Base-by-base conservation (phyloP, 352 stramenopile genomes). In the Blastocystis sp. region DNA sequence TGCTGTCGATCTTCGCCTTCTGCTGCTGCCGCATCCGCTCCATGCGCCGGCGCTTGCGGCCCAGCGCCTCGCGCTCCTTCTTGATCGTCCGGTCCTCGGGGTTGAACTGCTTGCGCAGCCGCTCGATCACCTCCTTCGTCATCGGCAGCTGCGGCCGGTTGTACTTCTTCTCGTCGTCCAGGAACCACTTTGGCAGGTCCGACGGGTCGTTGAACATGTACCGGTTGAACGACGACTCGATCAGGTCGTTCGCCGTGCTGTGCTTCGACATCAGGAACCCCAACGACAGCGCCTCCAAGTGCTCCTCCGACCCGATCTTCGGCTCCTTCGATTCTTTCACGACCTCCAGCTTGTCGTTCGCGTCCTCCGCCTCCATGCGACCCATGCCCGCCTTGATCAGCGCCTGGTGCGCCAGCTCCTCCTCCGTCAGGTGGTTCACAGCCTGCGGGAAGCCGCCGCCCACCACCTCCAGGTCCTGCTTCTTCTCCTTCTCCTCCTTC, bases 151-250 rank as follows among this genome's bases (percentile, higher is more conserved):
- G 96, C 11, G 97, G 97, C 42, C 96, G 93, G 90, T 99, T 98
- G 91, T 99, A 95, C 87, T 95, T 95, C 90, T 95, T 92, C 87
- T 98, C 95, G 70, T 98, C 95, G 68, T 97, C 95, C 3, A 95
- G 89, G 90, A 99, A 99, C 97, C 97, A 99, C 80, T 98, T 94
- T 0, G 97, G 97, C 4, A 99, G 87, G 1, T 21, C 76, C 9
- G 92, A 68, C 0, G 95, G 93, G 91, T 99, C 97, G 90, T 99
- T 99, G 95, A 97, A 99, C 3, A 96, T 94, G 90, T 97, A 99
- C 0, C 97, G 95, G 91, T 99, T 99, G 94, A 99, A 99, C 40
- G 94, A 98, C 1, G 96, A 94, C 90, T 99, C 97, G 3, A 99
- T 94, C 76, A 99, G 89, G 38, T 98, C 95, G 90, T 98, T 99